A percentile compares a stretch with the other conserved stretches of the same genome.
Evolutionary conservation across 2,329 filamentous ascomycete genomes (phyloP).

Genomic region (Blastomyces parvus): DNA sequence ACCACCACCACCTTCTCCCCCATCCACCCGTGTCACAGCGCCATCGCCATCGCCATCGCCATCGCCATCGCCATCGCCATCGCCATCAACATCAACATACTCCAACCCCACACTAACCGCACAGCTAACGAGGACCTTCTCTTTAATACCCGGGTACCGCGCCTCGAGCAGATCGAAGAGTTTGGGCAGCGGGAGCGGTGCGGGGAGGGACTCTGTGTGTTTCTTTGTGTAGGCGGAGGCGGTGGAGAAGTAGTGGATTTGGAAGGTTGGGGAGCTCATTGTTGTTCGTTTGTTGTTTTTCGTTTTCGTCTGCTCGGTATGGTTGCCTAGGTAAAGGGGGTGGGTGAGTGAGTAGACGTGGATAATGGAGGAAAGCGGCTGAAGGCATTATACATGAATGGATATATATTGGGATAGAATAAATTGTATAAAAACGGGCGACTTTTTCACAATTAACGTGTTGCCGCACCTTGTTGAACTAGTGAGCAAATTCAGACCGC

Average conservation of each 20-base stretch:
- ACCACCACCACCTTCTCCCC: conserved; percentile 1
- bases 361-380: too few species aligned
- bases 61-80: background rate
- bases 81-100: conserved; percentile 33
- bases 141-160: conserved; percentile 34
- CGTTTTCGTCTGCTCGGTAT: background rate
- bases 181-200: conserved; percentile 30
- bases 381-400: too few species aligned
- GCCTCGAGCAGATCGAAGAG: conserved; percentile 33
- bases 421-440: too few species aligned
- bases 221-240: conserved; percentile 35
- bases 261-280: conserved; percentile 23
- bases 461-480: too few species aligned
- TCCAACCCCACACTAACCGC: conserved; percentile 36
- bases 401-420: too few species aligned
- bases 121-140: conserved; percentile 32
- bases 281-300: background rate
- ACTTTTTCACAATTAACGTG: too few species aligned
- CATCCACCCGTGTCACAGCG: conserved; percentile 14
- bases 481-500: too few species aligned
- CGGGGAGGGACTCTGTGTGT: conserved; percentile 32
- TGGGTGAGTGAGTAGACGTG: background rate
- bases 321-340: background rate
- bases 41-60: background rate
- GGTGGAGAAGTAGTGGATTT: conserved; percentile 40